A percentile compares a stretch with the other conserved stretches of the same genome.
Evolutionary conservation across 1,284 basidiomycete genomes (phyloP).

Genomic region (Irpex rosettiformis): DNA sequence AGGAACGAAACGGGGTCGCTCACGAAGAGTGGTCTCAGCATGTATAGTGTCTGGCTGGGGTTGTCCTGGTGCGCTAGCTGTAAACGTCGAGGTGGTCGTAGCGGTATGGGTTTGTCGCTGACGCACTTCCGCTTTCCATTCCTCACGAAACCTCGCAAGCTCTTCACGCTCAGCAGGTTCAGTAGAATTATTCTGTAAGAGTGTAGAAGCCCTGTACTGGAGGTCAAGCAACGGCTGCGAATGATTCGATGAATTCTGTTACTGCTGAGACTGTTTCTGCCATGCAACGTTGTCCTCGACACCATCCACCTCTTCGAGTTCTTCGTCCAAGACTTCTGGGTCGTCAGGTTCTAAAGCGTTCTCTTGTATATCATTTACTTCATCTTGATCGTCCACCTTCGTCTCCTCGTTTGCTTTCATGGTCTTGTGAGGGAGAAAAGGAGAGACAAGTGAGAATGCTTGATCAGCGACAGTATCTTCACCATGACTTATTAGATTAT

Average conservation of each 20-base stretch:
- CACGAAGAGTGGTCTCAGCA: not conserved
- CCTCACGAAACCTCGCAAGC: conserved; percentile 65
- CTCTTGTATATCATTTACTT: not conserved
- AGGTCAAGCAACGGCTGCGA: not conserved
- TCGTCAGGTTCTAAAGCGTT: not conserved
- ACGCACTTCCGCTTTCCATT: conserved; percentile 70
- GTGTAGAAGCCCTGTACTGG: not conserved
- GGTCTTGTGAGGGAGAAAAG: not conserved
- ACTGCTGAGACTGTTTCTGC: conserved; percentile 5
- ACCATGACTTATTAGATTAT: not conserved
- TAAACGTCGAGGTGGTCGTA: not conserved
- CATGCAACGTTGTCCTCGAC: not conserved
- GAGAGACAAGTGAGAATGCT: not conserved
- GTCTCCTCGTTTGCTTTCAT: not conserved
- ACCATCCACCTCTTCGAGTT: not conserved
- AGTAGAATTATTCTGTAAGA: not conserved
- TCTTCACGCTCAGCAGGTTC: conserved; percentile 30
- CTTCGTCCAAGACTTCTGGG: not conserved
- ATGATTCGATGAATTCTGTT: not conserved
- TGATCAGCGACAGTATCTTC: not conserved
- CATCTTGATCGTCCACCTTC: not conserved
- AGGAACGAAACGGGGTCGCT: not conserved
- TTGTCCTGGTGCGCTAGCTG: not conserved
- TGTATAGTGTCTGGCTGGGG: conserved; percentile 1
- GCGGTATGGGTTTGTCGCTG: conserved; percentile 28